These are phyloP conservation scores for Dothistroma septosporum DNA, from an alignment of 2,329 filamentous ascomycete genomes.

Conservation along the genomic window DNA sequence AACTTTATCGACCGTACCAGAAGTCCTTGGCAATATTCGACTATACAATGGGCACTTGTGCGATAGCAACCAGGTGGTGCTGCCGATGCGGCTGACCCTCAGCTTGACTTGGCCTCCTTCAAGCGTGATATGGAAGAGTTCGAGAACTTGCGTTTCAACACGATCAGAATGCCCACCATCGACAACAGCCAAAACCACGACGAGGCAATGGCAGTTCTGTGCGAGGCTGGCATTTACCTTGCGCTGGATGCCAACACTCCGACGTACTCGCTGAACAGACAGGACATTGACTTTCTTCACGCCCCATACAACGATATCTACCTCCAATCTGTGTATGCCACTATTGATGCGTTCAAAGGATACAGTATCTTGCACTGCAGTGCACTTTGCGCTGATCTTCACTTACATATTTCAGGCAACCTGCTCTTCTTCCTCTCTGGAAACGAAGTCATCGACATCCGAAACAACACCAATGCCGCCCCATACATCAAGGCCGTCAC, in stretches of 20 bases:
- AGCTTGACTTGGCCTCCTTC: conserved; percentile 66
- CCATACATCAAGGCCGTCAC: conserved; percentile 70
- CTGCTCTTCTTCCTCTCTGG: conserved; percentile 78
- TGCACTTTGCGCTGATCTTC: not conserved
- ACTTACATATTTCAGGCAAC: conserved; percentile 51
- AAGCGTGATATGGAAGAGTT: conserved; percentile 75
- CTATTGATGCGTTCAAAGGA: conserved; percentile 74
- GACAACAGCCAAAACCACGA: conserved; percentile 81
- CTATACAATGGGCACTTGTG: too few relatives aligned
- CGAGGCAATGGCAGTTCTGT: conserved; percentile 75
- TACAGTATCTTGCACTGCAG: conserved; percentile 48
- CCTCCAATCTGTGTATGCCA: conserved; percentile 80
- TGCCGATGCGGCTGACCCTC: conserved; percentile 64
- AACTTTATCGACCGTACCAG: too few relatives aligned
- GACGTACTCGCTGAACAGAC: conserved; percentile 79
- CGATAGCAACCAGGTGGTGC: conserved; percentile 49
- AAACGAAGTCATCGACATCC: conserved; percentile 69
- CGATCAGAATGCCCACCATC: conserved; percentile 86
- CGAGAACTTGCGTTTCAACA: conserved; percentile 81
- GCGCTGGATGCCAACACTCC: conserved; percentile 88
- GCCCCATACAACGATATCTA: conserved; percentile 83
- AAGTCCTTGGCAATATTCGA: too few relatives aligned
- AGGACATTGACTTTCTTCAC: conserved; percentile 50
- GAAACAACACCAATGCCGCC: conserved; percentile 58
- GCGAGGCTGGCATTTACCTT: conserved; percentile 84